Base-by-base conservation (phyloP, 2,329 filamentous ascomycete genomes). In the Alternaria triticimaculans region DNA sequence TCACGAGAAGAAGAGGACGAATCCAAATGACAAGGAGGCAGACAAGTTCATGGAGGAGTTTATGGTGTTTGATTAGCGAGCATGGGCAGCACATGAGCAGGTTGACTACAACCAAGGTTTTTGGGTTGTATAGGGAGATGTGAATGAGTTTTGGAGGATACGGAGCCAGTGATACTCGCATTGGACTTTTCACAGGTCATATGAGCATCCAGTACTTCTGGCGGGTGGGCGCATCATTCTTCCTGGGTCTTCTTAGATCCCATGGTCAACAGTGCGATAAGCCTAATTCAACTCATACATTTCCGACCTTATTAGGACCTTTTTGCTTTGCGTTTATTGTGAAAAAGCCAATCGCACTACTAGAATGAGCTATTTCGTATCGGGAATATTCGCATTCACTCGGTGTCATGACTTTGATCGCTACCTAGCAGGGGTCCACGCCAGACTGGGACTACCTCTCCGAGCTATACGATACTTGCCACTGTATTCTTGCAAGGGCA, bases 1-100 rank as follows among this genome's bases (percentile, higher is more conserved):
- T 3, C 15, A 37, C 15, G 33, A 37, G 33, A 37, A 37, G 14
- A 5, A 14, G 9, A 20, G 7, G n/a, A 11, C 15, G 33, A 37
- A 37, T 37, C 33, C 33, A 37, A 37, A n/a, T n/a, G 33, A 10
- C 11, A 5, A 60, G 4, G 48, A 57, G 14, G 46, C 53, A 6
- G 28, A 61, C 6, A 23, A 21, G 26, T 58, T 64, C n/a, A 55
- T 61, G 43, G 28, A 57, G 20, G 58, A 64, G 23, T 61, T 64
- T 2, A 61, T 58, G 53, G 62, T 44, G 11, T 61, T 58, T 30
- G 62, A 50, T 11, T 23, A 33, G 37, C 55, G 50, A 56, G 33
- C 28, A 21, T 23, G 21, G 18, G 26, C 15, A 25, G 55, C 21
- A 15, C 54, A 45, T 30, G n/a, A 18, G 43, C 21, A 7, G 12